Conservation (phyloP, 1,284 basidiomycete species). For the Heterobasidion occidentale region DNA sequence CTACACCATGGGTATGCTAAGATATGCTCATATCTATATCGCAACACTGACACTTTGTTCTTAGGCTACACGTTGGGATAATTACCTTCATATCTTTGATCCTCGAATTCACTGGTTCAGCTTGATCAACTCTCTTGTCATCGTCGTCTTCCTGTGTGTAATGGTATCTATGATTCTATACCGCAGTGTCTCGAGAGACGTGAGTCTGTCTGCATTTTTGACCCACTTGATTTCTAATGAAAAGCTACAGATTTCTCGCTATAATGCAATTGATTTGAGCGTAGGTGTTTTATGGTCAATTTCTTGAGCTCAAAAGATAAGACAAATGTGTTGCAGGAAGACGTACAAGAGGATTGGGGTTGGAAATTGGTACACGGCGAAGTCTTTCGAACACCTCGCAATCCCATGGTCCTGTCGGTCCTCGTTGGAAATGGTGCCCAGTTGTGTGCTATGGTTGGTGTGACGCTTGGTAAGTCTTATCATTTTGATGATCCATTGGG, state of each 20-base stretch:
- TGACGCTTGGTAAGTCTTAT: constrained; percentile 65
- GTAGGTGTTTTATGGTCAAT: constrained; percentile 32
- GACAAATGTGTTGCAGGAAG: constrained; percentile 51
- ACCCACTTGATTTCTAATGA: constrained; percentile 21
- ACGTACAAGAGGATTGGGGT: constrained; percentile 96
- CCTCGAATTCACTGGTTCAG: constrained; percentile 84
- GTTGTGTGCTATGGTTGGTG: constrained; percentile 80
- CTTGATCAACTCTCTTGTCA: constrained; percentile 88
- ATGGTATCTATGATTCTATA: constrained; percentile 92
- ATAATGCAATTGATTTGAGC: constrained; percentile 90
- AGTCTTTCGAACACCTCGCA: constrained; percentile 83
- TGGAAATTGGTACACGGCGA: constrained; percentile 98
- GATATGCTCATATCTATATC: not conserved
- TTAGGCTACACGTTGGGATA: constrained; percentile 93
- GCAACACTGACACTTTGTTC: constrained; percentile 1
- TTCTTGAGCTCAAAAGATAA: not conserved
- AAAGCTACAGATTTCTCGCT: constrained; percentile 75
- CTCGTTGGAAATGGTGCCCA: constrained; percentile 91
- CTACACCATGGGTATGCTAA: constrained; percentile 69
- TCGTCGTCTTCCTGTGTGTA: constrained; percentile 84
- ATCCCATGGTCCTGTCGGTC: constrained; percentile 77
- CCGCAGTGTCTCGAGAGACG: constrained; percentile 85
- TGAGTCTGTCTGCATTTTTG: constrained; percentile 36
- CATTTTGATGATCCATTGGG: too few species aligned
- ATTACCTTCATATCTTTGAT: constrained; percentile 51